phyloP scores from a whole-genome alignment of 2,329 filamentous ascomycete species.

The Scedosporium dehoogii region DNA sequence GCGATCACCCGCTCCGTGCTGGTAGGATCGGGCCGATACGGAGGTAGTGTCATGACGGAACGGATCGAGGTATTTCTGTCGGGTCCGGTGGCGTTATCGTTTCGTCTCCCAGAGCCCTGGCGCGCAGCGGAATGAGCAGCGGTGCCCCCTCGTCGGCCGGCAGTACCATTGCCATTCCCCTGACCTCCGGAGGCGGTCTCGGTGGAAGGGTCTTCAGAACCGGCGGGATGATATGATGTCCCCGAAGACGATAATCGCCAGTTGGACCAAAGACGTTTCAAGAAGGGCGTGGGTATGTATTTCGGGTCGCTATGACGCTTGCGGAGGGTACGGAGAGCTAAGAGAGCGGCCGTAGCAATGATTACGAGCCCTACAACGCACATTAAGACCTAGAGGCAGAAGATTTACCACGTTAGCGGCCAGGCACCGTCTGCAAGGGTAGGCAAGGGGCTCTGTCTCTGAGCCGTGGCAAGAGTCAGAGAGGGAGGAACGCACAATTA shows the following conservation, averaged over 20 bases:
- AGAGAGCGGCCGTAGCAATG: neutral
- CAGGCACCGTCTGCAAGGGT: neutral
- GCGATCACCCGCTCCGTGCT: constrained; percentile 76
- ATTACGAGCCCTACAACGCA: neutral
- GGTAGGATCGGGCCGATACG: constrained; percentile 64
- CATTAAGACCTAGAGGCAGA: neutral
- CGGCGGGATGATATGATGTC: constrained; percentile 20
- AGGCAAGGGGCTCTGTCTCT: neutral
- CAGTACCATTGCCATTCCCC: neutral
- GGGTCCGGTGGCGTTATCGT: constrained; percentile 29
- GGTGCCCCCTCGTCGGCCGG: too few relatives aligned
- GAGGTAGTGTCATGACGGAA: constrained; percentile 87
- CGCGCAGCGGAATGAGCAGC: neutral
- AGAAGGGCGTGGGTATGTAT: constrained; percentile 36
- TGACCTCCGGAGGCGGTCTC: neutral
- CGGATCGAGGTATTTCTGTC: constrained; percentile 79
- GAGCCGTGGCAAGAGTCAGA: neutral
- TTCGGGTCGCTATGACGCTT: constrained; percentile 32
- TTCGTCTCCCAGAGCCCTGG: neutral
- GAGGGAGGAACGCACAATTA: neutral
- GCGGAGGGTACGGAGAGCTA: constrained; percentile 11
- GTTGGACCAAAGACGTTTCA: constrained; percentile 40
- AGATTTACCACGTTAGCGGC: neutral
- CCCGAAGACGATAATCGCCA: constrained; percentile 24
- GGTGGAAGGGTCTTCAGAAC: constrained; percentile 17